Evolutionary conservation across 2,329 filamentous ascomycete species (phyloP).

Genomic region (Epichloe scottii): DNA sequence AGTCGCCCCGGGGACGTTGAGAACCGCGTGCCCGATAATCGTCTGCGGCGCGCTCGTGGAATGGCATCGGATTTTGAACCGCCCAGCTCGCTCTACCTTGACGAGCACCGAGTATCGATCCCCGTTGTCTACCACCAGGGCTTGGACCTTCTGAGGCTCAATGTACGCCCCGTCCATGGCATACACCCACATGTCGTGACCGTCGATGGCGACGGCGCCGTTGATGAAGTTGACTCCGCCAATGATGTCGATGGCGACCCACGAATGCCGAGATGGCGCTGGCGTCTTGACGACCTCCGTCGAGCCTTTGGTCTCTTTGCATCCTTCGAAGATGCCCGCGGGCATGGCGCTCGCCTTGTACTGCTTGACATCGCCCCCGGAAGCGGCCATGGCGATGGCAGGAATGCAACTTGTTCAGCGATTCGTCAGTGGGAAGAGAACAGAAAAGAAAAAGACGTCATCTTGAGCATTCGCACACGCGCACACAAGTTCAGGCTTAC

Average conservation of each 20-base stretch:
- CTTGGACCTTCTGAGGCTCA: constrained; percentile 35
- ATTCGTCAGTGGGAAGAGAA: neutral
- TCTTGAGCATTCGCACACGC: no score
- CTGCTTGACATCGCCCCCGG: constrained; percentile 15
- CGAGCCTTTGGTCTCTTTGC: constrained; percentile 31
- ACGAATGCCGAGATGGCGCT: constrained; percentile 15
- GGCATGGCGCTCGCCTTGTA: constrained; percentile 24
- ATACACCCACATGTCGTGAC: constrained; percentile 40
- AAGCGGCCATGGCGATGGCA: constrained; percentile 26
- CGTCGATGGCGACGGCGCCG: constrained; percentile 35
- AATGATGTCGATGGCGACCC: constrained; percentile 43
- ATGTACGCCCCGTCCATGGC: constrained; percentile 43
- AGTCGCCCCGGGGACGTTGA: constrained; percentile 21
- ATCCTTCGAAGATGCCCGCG: constrained; percentile 30
- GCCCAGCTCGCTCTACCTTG: constrained; percentile 18
- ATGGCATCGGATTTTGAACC: constrained; percentile 43
- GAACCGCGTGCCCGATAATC: constrained; percentile 36
- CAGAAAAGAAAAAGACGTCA: neutral
- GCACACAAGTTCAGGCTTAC: constrained; percentile 12
- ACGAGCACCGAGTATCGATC: constrained; percentile 39
- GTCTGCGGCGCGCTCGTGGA: constrained; percentile 38
- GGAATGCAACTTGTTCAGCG: constrained; percentile 21
- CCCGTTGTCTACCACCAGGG: constrained; percentile 35
- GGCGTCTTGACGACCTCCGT: constrained; percentile 28
- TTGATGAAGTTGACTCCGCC: constrained; percentile 35